These are phyloP conservation scores for Lasiodiplodia hormozganensis DNA, from an alignment of 2,329 filamentous ascomycete species.

Conservation along the genomic window DNA sequence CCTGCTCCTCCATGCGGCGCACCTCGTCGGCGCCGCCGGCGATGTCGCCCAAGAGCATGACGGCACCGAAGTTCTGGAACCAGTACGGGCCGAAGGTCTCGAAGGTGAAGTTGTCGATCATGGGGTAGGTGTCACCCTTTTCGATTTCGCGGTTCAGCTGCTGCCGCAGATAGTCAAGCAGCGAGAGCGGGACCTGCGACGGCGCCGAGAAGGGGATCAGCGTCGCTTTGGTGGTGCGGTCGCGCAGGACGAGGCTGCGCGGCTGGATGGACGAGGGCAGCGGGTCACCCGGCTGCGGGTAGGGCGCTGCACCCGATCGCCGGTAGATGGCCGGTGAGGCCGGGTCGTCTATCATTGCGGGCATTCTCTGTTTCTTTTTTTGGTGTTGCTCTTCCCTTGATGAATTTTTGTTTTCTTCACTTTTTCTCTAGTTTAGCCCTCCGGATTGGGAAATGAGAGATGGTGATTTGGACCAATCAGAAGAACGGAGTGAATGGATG, in stretches of 20 bases:
- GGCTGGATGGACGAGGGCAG: slow-evolving; percentile 74
- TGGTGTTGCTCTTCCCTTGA: not conserved
- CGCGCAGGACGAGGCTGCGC: slow-evolving; percentile 80
- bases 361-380: slow-evolving; percentile 59
- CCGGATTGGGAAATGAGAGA: not conserved
- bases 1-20: slow-evolving; percentile 50
- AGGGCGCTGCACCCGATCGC: slow-evolving; percentile 70
- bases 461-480: not conserved
- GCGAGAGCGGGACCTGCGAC: slow-evolving; percentile 74
- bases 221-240: slow-evolving; percentile 83
- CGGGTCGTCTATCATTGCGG: slow-evolving; percentile 80
- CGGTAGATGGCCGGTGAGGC: slow-evolving; percentile 73
- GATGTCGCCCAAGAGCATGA: slow-evolving; percentile 84
- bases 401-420: not conserved
- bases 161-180: slow-evolving; percentile 79
- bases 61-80: slow-evolving; percentile 88
- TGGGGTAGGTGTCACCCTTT: slow-evolving; percentile 89
- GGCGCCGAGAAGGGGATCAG: slow-evolving; percentile 82
- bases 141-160: slow-evolving; percentile 91
- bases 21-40: slow-evolving; percentile 54
- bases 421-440: not conserved
- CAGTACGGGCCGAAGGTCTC: slow-evolving; percentile 82
- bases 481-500: not conserved
- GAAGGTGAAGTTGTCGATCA: slow-evolving; percentile 77
- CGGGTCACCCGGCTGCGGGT: slow-evolving; percentile 66